phyloP scores from a whole-genome alignment of 441 rosid genomes.

The Arabidopsis hybrid region DNA sequence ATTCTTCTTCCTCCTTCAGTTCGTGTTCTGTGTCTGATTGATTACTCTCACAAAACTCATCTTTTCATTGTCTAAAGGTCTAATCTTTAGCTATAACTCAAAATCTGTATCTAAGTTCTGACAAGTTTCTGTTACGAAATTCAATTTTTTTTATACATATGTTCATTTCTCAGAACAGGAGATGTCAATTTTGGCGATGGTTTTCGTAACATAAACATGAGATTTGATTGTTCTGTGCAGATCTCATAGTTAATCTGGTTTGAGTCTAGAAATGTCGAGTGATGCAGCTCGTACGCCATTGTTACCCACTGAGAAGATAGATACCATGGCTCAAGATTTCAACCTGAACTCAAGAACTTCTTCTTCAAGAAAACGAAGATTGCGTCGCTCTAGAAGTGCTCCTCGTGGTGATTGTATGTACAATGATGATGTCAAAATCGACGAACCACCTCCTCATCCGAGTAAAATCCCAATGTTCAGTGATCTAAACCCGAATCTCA shows the following conservation, averaged over 20 bases:
- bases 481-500: slow-evolving; percentile 52
- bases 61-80: neutral
- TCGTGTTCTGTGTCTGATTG: slow-evolving; percentile 3
- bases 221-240: slow-evolving; percentile 30
- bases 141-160: neutral
- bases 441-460: slow-evolving; percentile 41
- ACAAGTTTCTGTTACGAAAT: neutral
- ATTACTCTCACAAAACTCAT: neutral
- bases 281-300: slow-evolving; percentile 53
- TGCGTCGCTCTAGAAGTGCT: slow-evolving; percentile 73
- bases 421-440: slow-evolving; percentile 38
- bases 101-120: neutral
- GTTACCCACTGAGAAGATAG: slow-evolving; percentile 45
- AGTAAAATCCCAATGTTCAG: slow-evolving; percentile 43
- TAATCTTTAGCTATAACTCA: neutral
- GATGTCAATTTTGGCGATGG: slow-evolving; percentile 4
- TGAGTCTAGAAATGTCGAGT: slow-evolving; percentile 49
- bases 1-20: neutral
- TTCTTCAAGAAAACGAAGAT: slow-evolving; percentile 51
- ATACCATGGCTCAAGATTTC: slow-evolving; percentile 44
- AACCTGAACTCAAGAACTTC: slow-evolving; percentile 37
- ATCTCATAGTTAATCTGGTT: neutral
- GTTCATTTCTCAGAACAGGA: neutral
- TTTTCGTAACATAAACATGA: neutral
- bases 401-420: slow-evolving; percentile 55